Percentiles rank a stretch among this genome's conserved stretches.
Conservation (phyloP, 2,329 filamentous ascomycete species). For the Ceratocystis papillata region DNA sequence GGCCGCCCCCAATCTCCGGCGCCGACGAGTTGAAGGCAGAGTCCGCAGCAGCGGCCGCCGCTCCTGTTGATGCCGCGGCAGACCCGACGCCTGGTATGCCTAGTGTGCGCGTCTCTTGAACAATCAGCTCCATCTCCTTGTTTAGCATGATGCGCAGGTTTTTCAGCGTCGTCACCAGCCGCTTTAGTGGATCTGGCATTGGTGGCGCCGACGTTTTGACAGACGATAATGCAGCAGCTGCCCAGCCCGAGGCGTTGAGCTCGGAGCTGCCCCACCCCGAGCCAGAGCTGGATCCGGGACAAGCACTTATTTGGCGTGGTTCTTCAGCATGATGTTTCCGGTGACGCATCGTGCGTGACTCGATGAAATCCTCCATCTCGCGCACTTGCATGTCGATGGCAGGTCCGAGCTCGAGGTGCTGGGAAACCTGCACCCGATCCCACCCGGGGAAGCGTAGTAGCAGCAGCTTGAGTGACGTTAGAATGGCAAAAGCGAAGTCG, state of each 20-base stretch:
- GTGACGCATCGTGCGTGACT: conserved; percentile 25
- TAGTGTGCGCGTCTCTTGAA: neutral
- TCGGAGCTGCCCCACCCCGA: neutral
- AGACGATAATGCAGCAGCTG: neutral
- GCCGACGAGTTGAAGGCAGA: neutral
- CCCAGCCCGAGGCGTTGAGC: neutral
- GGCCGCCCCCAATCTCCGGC: neutral
- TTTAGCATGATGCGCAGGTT: conserved; percentile 21
- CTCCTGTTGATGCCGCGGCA: neutral
- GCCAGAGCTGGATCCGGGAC: no score
- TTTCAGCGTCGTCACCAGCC: conserved; percentile 22
- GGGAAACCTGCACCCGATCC: conserved; percentile 34
- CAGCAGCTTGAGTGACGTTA: conserved; percentile 39
- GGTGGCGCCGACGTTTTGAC: neutral
- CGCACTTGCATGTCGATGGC: conserved; percentile 30
- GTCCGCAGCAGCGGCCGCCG: neutral
- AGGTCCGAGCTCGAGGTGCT: conserved; percentile 32
- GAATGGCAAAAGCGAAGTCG: conserved; percentile 39
- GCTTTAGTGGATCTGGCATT: conserved; percentile 24
- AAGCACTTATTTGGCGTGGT: no score
- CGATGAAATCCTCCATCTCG: conserved; percentile 29
- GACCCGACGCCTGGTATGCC: neutral
- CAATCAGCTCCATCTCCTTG: conserved; percentile 23
- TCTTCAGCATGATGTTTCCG: neutral
- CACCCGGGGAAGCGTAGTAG: conserved; percentile 39